Base-by-base conservation (phyloP, 2,329 filamentous ascomycete genomes). In the Pestalotiopsis sp. region DNA sequence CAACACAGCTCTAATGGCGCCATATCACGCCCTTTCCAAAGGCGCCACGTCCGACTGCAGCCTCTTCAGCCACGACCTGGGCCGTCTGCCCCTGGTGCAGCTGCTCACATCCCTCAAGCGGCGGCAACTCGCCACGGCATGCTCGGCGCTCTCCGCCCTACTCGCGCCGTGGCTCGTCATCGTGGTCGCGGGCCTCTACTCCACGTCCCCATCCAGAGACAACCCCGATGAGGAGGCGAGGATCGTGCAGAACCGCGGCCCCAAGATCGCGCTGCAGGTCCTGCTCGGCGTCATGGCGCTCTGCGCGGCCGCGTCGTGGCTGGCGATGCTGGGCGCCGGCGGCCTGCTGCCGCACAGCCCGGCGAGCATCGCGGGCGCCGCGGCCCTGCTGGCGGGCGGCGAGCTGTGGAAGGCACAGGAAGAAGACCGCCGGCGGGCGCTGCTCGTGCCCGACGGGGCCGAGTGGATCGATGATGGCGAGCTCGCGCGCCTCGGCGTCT, bases 251-350 rank as follows among this genome's bases (percentile, higher is more conserved):
- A 77, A 76, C 36, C 66, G 66, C 7, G 68, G 57, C 0, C 73
- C 75, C 20, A 79, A 78, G 63, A 70, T 77, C 49, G 74, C 75
- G 1, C 65, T 78, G n/a, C 76, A 79, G 61, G 72, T 72, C 7
- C 72, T 77, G 66, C 66, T 79, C n/a, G 75, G 71, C 11, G 64
- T 76, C 61, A 79, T 79, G 73, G 71, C 74, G 7, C 61, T 74
- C 1, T 76, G 74, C 36, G 74, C 72, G 20, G 61, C 75, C 23
- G 74, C 69, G 5, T 71, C 73, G 23, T 73, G 75, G 67, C 68
- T 74, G 17, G 59, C 74, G 5, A 69, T 77, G 59, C 70, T 36
- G 7, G 31, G 71, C 4, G 65, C 73, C 4, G 70, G 70, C 4
- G 70, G 72, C 25, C 68, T 79, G 6, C 67, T 79, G 13, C 74